Evolutionary conservation across 1,284 basidiomycete genomes (phyloP), one percentile per base, ranked within the genome.

Genomic region (Inonotus obliquus): DNA sequence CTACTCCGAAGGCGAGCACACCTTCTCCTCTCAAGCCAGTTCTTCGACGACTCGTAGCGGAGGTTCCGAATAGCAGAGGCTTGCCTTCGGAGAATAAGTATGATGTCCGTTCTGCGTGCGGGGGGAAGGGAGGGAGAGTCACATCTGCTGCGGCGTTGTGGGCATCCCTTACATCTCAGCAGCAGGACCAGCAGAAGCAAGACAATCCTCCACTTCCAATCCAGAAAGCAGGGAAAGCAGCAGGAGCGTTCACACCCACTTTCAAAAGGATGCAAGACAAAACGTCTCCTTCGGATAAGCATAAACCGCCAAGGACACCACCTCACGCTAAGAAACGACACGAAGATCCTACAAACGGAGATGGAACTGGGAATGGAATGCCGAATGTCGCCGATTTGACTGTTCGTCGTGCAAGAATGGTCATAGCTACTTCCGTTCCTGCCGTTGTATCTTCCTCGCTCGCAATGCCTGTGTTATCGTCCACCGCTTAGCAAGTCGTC

Each of bases 101-200:
- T 69, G 85, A 92, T 67, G 72, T 89, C 21, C 83, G 86, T 4
- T 91, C 88, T 44, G 90, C 89, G 10, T 81, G 90, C 25, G 90
- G 91, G 2, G 91, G 91, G 1, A 76, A 80, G 56, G 91, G 91
- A 0, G 91, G 90, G 10, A 81, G 82, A 57, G 91, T 93, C 14
- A 79, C 89, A 1, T 79, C 88, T 4, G 88, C 91, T 1, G 83
- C 87, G 0, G 80, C 86, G 4, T 75, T 93, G 25, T 93, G 90
- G 89, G 82, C 86, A 2, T 74, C 81, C 32, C 79, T 78, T 25
- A 73, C 70, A 39, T 32, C 54, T 3, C 54, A 60, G 54, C 41
- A 44, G 32, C 32, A 4, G 32, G 32, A 32, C 13, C 41, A 44
- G n/a, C 41, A 44, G 41, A 44, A 32, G 9, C 54, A 57, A 32